These are phyloP conservation scores for Trypanosoma congolense DNA, from an alignment of 208 protist genomes.

Conservation along the genomic window DNA sequence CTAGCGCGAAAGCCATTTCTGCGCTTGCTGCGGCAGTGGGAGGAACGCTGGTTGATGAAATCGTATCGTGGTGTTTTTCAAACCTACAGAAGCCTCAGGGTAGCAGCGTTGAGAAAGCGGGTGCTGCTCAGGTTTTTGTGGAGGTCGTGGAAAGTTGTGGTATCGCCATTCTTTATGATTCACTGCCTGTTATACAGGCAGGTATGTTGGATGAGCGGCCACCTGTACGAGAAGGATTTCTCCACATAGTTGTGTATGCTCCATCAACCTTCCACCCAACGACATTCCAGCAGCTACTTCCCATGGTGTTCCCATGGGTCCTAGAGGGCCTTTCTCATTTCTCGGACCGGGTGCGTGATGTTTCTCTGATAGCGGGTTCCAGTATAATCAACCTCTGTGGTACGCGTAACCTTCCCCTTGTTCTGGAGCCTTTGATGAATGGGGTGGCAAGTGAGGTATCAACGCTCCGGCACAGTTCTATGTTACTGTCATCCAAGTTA, in stretches of 20 bases:
- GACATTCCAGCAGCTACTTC: constrained; percentile 78
- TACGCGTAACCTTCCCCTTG: constrained; percentile 70
- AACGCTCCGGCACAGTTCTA: constrained; percentile 82
- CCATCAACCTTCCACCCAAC: constrained; percentile 65
- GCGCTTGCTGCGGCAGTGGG: constrained; percentile 69
- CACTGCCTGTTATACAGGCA: constrained; percentile 53
- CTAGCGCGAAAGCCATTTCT: constrained; percentile 82
- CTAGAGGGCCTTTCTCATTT: constrained; percentile 89
- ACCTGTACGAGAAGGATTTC: constrained; percentile 85
- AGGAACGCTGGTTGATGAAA: constrained; percentile 51
- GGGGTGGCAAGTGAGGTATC: constrained; percentile 82
- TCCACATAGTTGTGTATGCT: constrained; percentile 91
- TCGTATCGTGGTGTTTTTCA: constrained; percentile 80
- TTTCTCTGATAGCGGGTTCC: constrained; percentile 82
- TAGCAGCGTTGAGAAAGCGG: constrained; percentile 82
- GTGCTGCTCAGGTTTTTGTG: constrained; percentile 88
- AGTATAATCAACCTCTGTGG: constrained; percentile 89
- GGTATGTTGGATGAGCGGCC: constrained; percentile 83
- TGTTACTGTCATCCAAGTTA: constrained; percentile 86
- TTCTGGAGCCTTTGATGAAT: constrained; percentile 76
- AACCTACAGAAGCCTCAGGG: constrained; percentile 62
- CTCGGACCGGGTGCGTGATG: constrained; percentile 84
- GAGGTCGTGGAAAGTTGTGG: constrained; percentile 81
- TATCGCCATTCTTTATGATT: constrained; percentile 53
- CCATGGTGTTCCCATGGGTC: constrained; percentile 81